Evolutionary conservation across 2,329 filamentous ascomycete genomes (phyloP), one percentile per base, ranked within the genome.

Genomic region (Neonectria neomacrospora): DNA sequence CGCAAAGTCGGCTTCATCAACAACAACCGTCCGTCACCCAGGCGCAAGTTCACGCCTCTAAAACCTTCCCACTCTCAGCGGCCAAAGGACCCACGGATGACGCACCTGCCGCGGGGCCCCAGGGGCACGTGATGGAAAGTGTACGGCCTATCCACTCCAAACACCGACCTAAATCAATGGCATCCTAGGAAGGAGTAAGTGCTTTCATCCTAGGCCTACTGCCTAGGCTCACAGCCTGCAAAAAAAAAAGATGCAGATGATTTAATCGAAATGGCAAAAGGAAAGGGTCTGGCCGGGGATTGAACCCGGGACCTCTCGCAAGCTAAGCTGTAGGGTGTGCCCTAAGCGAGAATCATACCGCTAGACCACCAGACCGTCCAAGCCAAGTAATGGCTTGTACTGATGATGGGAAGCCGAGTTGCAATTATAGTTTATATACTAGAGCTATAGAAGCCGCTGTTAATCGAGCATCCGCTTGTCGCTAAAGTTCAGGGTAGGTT

Each of bases 121-220:
- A 37, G 8, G n/a, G 10, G 14, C 52, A 99, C 84, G 93, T 97
- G 91, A 89, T 8, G 16, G 7, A 20, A n/a, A 3, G 9, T 20
- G 37, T n/a, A 41, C 37, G 37, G 37, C 16, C 37, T n/a, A 20
- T 41, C 7, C 37, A n/a, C 12, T n/a, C 8, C 34, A 34, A 4
- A 34, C 11, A 7, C 12, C 8, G 32, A 16, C 5, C 32, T 16
- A 14, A 34, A 34, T 16, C 37, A 18, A n/a, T n/a, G 23, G 23
- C 23, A 26, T 8, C 8, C 8, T 2, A 32, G 30, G 8, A 26
- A 34, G 39, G 16, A 26, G 16, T 28, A 14, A 47, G 23, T 26
- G 23, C 23, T 3, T 26, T 26, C 23, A 26, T 26, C 23, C 23
- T 26, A 26, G 3, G n/a, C n/a, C 3, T 26, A 26, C 23, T 3